Conservation (phyloP, 306 rosid genomes). For the Styphnolobium japonicum region DNA sequence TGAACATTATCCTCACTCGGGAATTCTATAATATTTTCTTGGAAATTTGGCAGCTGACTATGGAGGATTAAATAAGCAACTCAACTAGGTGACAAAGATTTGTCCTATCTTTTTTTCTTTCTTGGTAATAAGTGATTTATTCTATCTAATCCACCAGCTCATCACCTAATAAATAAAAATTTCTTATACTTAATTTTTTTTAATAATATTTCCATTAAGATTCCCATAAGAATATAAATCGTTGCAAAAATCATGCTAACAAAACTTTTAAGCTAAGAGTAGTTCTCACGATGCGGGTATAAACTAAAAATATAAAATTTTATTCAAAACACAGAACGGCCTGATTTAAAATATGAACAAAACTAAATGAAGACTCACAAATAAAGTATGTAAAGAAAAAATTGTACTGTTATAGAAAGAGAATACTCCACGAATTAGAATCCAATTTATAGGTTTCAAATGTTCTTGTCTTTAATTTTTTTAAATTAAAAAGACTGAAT, state of each 20-base stretch:
- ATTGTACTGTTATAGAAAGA: too few species aligned
- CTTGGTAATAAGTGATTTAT: not conserved
- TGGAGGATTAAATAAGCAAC: not conserved
- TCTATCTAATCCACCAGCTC: not conserved
- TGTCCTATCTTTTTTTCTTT: not conserved
- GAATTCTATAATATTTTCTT: not conserved
- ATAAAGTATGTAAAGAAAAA: not conserved
- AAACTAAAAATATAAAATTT: not conserved
- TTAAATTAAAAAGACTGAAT: too few species aligned
- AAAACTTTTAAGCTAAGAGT: not conserved
- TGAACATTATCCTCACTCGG: not conserved
- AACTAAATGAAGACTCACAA: not conserved
- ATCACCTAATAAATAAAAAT: not conserved
- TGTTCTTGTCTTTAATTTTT: not conserved
- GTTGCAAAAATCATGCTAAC: not conserved
- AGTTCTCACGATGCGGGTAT: not conserved
- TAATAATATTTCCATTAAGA: not conserved
- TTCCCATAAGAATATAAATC: not conserved
- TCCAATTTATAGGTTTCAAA: not conserved
- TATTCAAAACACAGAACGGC: not conserved
- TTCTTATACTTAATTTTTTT: not conserved
- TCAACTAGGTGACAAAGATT: not conserved
- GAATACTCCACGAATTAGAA: not conserved
- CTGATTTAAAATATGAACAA: not conserved
- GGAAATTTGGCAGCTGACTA: not conserved